These are phyloP conservation scores for Moniliophthora roreri DNA, from an alignment of 1,284 basidiomycete species.

Conservation along the genomic window DNA sequence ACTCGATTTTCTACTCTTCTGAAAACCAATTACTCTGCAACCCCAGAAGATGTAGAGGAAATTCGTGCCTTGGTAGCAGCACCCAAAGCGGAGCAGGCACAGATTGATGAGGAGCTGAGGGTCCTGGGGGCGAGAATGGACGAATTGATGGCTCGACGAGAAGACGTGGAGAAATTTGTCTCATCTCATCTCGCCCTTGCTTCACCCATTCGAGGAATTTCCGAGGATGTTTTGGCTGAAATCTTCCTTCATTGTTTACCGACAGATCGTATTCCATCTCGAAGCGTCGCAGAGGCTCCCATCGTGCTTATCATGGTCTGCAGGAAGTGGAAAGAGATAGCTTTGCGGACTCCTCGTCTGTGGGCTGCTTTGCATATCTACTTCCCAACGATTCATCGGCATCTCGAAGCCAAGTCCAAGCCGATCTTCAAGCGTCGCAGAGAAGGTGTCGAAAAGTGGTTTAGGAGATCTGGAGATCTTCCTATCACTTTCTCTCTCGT, in stretches of 20 bases:
- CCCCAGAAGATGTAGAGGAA: neutral
- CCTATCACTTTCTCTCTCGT: conserved; percentile 10
- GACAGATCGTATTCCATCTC: conserved; percentile 9
- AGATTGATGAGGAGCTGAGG: no score
- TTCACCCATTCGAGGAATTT: neutral
- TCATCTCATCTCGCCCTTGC: neutral
- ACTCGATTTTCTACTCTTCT: neutral
- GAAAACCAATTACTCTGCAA: neutral
- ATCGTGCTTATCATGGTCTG: conserved; percentile 7
- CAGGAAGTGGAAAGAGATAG: conserved; percentile 3
- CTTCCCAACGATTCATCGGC: conserved; percentile 3
- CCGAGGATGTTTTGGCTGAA: neutral
- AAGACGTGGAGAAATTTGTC: neutral
- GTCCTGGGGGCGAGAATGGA: neutral
- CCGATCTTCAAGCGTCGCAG: no score
- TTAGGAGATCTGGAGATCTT: conserved; percentile 8
- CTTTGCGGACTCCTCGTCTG: conserved; percentile 7
- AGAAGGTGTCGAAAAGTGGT: conserved; percentile 11
- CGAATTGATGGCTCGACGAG: neutral
- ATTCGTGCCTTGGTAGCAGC: neutral
- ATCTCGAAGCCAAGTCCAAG: neutral
- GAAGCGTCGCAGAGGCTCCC: conserved; percentile 10
- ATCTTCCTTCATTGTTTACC: conserved; percentile 8
- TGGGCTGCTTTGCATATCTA: conserved; percentile 11
- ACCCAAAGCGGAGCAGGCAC: neutral